Percentiles rank a stretch among this genome's conserved stretches.
These are phyloP conservation scores for Acer negundo DNA, from an alignment of 345 rosid genomes.

Conservation along the genomic window DNA sequence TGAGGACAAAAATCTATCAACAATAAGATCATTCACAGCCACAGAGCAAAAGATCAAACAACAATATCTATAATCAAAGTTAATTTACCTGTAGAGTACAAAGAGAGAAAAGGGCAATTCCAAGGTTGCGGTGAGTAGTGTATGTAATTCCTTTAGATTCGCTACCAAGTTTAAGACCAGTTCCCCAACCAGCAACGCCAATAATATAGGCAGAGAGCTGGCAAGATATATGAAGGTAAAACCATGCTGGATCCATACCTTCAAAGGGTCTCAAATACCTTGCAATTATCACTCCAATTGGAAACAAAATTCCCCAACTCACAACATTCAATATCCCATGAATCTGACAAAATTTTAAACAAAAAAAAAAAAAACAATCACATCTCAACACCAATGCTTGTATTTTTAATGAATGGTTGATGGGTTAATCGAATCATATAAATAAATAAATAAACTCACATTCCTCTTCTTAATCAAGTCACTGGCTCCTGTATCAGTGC, in stretches of 20 bases:
- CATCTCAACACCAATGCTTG: no score
- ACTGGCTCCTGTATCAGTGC: conserved; percentile 28
- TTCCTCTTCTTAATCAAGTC: conserved; percentile 53
- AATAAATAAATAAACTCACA: conserved; percentile 23
- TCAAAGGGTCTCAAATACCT: conserved; percentile 67
- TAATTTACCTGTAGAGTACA: conserved; percentile 73
- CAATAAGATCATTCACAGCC: neutral
- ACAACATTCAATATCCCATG: conserved; percentile 86
- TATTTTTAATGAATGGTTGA: neutral
- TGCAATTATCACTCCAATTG: conserved; percentile 66
- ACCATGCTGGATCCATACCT: conserved; percentile 89
- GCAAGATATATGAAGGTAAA: conserved; percentile 71
- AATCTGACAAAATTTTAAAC: conserved; percentile 40
- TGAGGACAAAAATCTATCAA: neutral
- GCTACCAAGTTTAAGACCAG: conserved; percentile 82
- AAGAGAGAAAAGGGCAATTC: conserved; percentile 65
- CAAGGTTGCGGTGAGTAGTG: conserved; percentile 58
- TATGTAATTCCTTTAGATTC: conserved; percentile 52
- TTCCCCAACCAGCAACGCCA: conserved; percentile 92
- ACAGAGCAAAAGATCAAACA: neutral
- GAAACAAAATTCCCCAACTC: conserved; percentile 90
- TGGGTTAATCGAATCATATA: neutral
- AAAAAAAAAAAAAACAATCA: neutral
- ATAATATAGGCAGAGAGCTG: conserved; percentile 71
- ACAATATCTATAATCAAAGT: no score